Evolutionary conservation across 192 early-diverging fungal genomes (phyloP), one percentile per base, ranked within the genome.

Genomic region (Backusella australiensis): DNA sequence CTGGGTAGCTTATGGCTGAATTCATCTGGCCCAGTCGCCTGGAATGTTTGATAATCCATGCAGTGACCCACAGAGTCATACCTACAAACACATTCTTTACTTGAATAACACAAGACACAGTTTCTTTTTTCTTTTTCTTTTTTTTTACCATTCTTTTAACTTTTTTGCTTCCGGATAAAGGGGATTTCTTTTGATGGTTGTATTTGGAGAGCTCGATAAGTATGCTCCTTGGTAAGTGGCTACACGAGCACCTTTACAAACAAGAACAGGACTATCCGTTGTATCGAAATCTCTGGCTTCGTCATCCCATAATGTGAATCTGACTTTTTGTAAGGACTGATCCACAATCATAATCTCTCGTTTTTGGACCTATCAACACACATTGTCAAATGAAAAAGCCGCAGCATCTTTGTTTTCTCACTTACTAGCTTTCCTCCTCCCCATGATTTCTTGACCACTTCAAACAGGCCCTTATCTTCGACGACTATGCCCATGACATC

Each of bases 341-440:
- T 99, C 98, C 0, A 94, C 94, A 65, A 99, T 63, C 0, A 81
- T 88, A 42, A 98, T 29, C 9, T 98, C 96, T 35, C 97, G 87
- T 84, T 98, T 99, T 29, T 85, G 81, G 42, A 95, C 78, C 88
- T 91, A 72, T 19, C 17, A 12, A 1, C 34, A 67, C 34, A 2
- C 9, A 44, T 14, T 17, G 42, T 44, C 42, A 44, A 17, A 44
- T 6, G 32, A 44, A 17, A 44, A 39, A 12, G 14, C 4, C 42
- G 5, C 15, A 0, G 14, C 15, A 17, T 17, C 15, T 17, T 15
- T 12, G 14, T 44, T 44, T 4, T 44, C 3, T 44, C 32, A 79
- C 83, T 74, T 87, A 87, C 89, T 49, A 86, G 89, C 76, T 83
- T 89, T 41, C 72, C 76, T 1, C 79, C 77, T 21, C 21, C 53